Base-by-base conservation (phyloP, 1,284 basidiomycete species). In the Mycena citricolor region DNA sequence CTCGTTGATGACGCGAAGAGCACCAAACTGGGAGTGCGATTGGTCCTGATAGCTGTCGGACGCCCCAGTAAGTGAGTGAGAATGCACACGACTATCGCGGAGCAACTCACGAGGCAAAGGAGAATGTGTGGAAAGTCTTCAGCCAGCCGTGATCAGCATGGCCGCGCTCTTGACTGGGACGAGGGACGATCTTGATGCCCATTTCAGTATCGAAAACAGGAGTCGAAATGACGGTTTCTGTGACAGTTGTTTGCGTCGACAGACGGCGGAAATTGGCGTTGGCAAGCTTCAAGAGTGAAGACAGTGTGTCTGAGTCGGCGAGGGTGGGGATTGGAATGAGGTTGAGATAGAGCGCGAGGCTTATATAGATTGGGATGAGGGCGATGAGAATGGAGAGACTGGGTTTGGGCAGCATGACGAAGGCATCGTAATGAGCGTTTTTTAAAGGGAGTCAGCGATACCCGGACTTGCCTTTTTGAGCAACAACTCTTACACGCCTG, bases 131-230 rank as follows among this genome's bases (percentile, higher is more conserved):
- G 73, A 92, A 91, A 0, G 86, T 86, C 74, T 93, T 94, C 36
- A 97, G 71, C 93, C 93, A 97, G 17, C 82, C 81, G 57, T 93
- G 91, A 61, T 95, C 80, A 12, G 86, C 87, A 42, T 86, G 67
- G 7, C 90, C 91, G 31, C 92, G 76, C 35, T 85, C 79, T 44
- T 81, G 59, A 56, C 79, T 89, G 44, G 62, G 74, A 50, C 87
- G 79, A 14, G 73, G 70, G 38, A 71, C 47, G 38, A 86, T 71
- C 49, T 71, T 71, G 54, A 80, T 58, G 28, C 43, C 36, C 63
- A 52, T 28, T n/a, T n/a, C n/a, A n/a, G n/a, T n/a, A n/a, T n/a
- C n/a, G n/a, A n/a, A n/a, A n/a, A n/a, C n/a, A n/a, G n/a, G n/a
- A 50, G 45, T 59, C 62, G 30, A 23, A 16, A 28, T 32, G 14